Percentiles rank a stretch among this genome's conserved stretches.
phyloP scores from a whole-genome alignment of 129 eudicot species.

The Arctium minus region DNA sequence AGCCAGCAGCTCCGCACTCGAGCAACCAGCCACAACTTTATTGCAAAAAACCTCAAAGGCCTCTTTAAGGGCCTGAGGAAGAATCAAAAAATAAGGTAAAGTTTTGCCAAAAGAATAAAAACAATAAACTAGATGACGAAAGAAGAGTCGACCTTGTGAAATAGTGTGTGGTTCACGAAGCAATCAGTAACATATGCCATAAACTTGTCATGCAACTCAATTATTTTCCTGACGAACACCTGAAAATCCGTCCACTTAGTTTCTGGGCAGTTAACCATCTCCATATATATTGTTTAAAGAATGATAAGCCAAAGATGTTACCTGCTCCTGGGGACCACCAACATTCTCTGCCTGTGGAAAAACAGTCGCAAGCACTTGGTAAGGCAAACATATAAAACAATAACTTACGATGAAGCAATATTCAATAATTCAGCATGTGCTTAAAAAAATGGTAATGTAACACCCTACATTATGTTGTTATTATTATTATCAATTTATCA shows the following conservation, averaged over 20 bases:
- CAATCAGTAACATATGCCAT: slow-evolving; percentile 56
- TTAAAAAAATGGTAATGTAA: not conserved
- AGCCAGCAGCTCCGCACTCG: slow-evolving; percentile 75
- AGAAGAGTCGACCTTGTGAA: slow-evolving; percentile 55
- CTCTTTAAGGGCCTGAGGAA: slow-evolving; percentile 54
- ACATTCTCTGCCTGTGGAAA: slow-evolving; percentile 50
- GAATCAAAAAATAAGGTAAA: not conserved
- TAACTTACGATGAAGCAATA: not conserved
- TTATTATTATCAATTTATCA: too few relatives aligned
- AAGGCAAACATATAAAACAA: not conserved
- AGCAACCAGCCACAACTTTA: slow-evolving; percentile 56
- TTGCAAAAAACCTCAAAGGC: slow-evolving; percentile 82
- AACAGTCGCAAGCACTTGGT: not conserved
- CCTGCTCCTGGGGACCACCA: slow-evolving; percentile 81
- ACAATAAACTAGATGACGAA: not conserved
- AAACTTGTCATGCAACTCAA: slow-evolving; percentile 76
- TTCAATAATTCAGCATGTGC: not conserved
- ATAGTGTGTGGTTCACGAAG: slow-evolving; percentile 52
- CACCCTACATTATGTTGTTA: not conserved
- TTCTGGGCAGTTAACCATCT: not conserved
- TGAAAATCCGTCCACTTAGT: slow-evolving; percentile 15
- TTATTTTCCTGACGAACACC: slow-evolving; percentile 56
- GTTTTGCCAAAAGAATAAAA: not conserved
- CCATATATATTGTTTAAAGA: not conserved
- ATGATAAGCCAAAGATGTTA: not conserved